A percentile compares a stretch with the other conserved stretches of the same genome.
phyloP scores from a whole-genome alignment of 345 rosid species.

The Stellera chamaejasme region DNA sequence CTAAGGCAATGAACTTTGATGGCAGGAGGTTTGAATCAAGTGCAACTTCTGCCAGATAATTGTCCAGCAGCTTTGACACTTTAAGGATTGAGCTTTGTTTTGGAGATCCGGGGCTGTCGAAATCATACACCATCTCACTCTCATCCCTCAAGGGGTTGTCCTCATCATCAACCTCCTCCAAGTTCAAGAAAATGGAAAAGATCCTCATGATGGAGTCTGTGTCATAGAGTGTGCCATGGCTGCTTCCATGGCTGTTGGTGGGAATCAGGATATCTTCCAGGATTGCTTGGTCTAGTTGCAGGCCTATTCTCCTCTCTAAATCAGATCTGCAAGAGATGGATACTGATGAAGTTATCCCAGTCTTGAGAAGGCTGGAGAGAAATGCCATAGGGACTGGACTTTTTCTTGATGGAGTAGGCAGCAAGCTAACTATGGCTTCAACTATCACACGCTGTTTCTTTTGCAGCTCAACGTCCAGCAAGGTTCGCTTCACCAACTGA shows the following conservation, averaged over 20 bases:
- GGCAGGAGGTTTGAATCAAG: slow-evolving; percentile 66
- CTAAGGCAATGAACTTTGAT: slow-evolving; percentile 70
- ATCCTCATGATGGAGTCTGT: slow-evolving; percentile 79
- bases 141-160: slow-evolving; percentile 59
- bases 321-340: slow-evolving; percentile 69
- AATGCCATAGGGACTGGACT: slow-evolving; percentile 88
- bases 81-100: slow-evolving; percentile 89
- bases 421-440: slow-evolving; percentile 65
- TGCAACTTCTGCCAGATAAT: slow-evolving; percentile 87
- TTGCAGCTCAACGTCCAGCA: slow-evolving; percentile 51
- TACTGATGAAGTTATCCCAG: slow-evolving; percentile 61
- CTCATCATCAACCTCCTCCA: slow-evolving; percentile 80
- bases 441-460: slow-evolving; percentile 72
- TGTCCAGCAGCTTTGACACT: slow-evolving; percentile 88
- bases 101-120: slow-evolving; percentile 89
- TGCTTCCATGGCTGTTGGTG: slow-evolving; percentile 40
- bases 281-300: slow-evolving; percentile 93
- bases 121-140: slow-evolving; percentile 74
- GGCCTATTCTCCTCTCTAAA: slow-evolving; percentile 82
- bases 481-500: slow-evolving; percentile 47
- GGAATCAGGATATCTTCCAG: slow-evolving; percentile 96
- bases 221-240: slow-evolving; percentile 57
- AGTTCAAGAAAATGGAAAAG: slow-evolving; percentile 75
- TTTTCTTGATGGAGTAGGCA: slow-evolving; percentile 88
- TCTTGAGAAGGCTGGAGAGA: slow-evolving; percentile 80